phyloP scores from a whole-genome alignment of 2,329 filamentous ascomycete genomes.

The Scedosporium apiospermum region DNA sequence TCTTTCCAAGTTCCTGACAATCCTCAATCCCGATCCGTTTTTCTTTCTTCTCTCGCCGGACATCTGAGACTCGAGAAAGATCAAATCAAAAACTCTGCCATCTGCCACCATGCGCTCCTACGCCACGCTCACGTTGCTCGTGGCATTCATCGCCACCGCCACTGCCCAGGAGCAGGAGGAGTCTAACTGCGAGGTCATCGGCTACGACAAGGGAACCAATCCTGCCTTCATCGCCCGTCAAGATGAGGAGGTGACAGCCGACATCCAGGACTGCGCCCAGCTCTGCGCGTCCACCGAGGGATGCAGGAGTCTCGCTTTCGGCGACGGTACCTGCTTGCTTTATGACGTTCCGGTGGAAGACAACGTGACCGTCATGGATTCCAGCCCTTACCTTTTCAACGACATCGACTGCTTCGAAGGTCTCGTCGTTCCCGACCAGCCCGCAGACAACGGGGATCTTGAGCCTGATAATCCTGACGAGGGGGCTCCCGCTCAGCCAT shows the following conservation, averaged over 20 bases:
- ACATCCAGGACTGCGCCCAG: slow-evolving; percentile 5
- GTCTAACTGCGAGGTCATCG: not conserved
- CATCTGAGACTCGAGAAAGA: not conserved
- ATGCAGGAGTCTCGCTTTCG: slow-evolving; percentile 1
- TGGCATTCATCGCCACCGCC: not conserved
- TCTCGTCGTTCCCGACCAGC: not conserved
- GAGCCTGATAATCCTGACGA: not conserved
- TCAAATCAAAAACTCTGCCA: not conserved
- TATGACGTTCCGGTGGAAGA: slow-evolving; percentile 1
- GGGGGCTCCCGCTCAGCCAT: not conserved
- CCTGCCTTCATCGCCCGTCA: slow-evolving; percentile 10
- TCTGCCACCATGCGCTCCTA: not conserved
- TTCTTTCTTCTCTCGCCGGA: not conserved
- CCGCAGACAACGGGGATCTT: not conserved
- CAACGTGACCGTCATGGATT: not conserved
- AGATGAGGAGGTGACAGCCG: slow-evolving; percentile 9
- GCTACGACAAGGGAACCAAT: slow-evolving; percentile 8
- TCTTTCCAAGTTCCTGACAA: not conserved
- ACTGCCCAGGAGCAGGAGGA: not conserved
- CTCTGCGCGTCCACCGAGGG: not conserved
- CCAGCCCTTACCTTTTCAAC: slow-evolving; percentile 6
- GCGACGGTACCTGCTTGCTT: slow-evolving; percentile 1
- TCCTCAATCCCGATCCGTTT: not conserved
- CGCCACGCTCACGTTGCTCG: not conserved
- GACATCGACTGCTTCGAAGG: slow-evolving; percentile 1